phyloP scores from a whole-genome alignment of 2,329 filamentous ascomycete species.

The Clonostachys solani region DNA sequence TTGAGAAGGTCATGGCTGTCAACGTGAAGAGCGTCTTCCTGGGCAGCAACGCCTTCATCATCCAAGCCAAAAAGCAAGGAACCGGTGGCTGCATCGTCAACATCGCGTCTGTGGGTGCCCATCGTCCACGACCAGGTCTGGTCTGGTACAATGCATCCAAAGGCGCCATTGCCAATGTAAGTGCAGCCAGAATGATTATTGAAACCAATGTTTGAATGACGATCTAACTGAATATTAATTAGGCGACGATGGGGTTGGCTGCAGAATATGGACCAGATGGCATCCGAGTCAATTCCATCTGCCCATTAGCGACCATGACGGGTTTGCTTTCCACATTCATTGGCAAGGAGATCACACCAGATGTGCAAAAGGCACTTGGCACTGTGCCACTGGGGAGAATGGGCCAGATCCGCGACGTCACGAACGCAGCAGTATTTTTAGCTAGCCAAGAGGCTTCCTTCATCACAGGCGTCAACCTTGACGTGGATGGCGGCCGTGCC shows the following conservation, averaged over 20 bases:
- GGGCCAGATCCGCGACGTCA: conserved; percentile 1
- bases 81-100: conserved; percentile 48
- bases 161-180: conserved; percentile 55
- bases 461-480: conserved; percentile 5
- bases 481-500: conserved; percentile 4
- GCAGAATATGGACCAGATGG: conserved; percentile 73
- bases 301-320: conserved; percentile 37
- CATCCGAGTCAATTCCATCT: conserved; percentile 75
- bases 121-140: conserved; percentile 71
- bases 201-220: neutral
- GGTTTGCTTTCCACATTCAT: conserved; percentile 2
- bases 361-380: neutral
- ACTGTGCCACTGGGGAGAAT: neutral
- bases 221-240: neutral
- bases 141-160: conserved; percentile 79
- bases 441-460: conserved; percentile 2
- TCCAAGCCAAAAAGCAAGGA: conserved; percentile 68
- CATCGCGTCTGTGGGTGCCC: conserved; percentile 71
- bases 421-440: conserved; percentile 4
- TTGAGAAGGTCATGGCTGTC: conserved; percentile 77
- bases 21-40: conserved; percentile 88
- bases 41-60: conserved; percentile 69
- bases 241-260: conserved; percentile 38
- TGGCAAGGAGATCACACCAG: neutral
- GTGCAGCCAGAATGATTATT: neutral